Base-by-base conservation (phyloP, 306 rosid genomes). In the Cucurbita moschata region DNA sequence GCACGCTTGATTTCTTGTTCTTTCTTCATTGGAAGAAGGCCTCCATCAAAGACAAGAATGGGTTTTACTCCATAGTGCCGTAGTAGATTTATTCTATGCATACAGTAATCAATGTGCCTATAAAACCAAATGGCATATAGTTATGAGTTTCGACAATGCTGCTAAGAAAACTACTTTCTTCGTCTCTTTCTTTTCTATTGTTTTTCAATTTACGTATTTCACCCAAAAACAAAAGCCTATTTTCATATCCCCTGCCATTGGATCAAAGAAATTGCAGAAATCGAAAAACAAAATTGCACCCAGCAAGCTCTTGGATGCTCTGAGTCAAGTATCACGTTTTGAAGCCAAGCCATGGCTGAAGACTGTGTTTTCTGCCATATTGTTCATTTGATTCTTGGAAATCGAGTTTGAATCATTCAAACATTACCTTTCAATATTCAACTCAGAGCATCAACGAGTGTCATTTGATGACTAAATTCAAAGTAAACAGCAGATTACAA, bases 1-100 rank as follows among this genome's bases (percentile, higher is more conserved):
- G 87, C 89, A 56, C 97, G 97, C 82, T 94, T 94, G 76, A 86
- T 87, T 88, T 94, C 98, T 75, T 94, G 98, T 21, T 94, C 97
- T 49, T 52, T 13, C 88, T 94, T 94, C 98, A 94, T 94, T 21
- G 98, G 97, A 56, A 94, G 85, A 73, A 86, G 87, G 60, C 97
- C 98, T 12, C 98, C 98, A 79, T 94, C 98, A 77, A 94, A 94
- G 57, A 94, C 94, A 63, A 94, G 96, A 80, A 94, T 50, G 35
- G 98, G 97, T 63, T 94, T 89, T 65, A 90, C 82, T 71, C 97
- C 92, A 47, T 76, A 70, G 72, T 88, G 89, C 76, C 96, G 88
- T 38, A 94, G 84, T 76, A 94, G 78, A 84, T 90, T 94, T 16
- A 94, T 95, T 85, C 90, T 86, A 65, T 82, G 94, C 97, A 90